phyloP scores from a whole-genome alignment of 164 flowering plant species.

The Chimonanthus salicifolius region DNA sequence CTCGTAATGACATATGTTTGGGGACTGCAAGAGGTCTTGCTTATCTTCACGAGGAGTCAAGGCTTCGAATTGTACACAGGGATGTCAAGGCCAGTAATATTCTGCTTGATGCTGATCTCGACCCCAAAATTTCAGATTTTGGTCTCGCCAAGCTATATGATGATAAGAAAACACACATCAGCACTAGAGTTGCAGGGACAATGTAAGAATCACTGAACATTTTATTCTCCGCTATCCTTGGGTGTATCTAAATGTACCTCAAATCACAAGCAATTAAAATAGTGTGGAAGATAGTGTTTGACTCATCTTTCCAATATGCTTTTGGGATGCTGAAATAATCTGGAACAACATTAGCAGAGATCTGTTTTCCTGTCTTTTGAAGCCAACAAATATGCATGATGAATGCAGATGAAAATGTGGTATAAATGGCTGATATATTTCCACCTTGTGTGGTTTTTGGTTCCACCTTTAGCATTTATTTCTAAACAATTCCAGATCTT shows the following conservation, averaged over 20 bases:
- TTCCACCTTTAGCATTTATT: too few species aligned
- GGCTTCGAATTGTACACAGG: conserved; percentile 13
- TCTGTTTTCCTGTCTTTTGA: not conserved
- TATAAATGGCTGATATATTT: too few species aligned
- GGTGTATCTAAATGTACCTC: not conserved
- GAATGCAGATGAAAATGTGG: too few species aligned
- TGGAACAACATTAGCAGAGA: not conserved
- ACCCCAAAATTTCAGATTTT: conserved; percentile 39
- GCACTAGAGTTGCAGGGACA: conserved; percentile 43
- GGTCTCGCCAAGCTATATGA: conserved; percentile 44
- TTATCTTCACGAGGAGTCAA: conserved; percentile 17
- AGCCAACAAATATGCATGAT: not conserved
- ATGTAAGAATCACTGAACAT: conserved; percentile 16
- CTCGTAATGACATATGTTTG: conserved; percentile 13
- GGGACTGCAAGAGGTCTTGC: conserved; percentile 19
- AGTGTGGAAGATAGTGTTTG: not conserved
- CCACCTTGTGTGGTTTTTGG: not conserved
- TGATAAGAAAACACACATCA: conserved; percentile 31
- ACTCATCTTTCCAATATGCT: not conserved
- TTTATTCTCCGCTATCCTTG: not conserved
- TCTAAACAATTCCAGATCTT: too few species aligned
- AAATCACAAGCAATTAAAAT: not conserved
- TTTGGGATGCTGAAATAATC: not conserved
- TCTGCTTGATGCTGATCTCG: conserved; percentile 23
- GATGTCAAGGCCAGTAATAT: conserved; percentile 20